Base-by-base conservation (phyloP, 768 basidiomycete genomes). In the Suillus fuscotomentosus region DNA sequence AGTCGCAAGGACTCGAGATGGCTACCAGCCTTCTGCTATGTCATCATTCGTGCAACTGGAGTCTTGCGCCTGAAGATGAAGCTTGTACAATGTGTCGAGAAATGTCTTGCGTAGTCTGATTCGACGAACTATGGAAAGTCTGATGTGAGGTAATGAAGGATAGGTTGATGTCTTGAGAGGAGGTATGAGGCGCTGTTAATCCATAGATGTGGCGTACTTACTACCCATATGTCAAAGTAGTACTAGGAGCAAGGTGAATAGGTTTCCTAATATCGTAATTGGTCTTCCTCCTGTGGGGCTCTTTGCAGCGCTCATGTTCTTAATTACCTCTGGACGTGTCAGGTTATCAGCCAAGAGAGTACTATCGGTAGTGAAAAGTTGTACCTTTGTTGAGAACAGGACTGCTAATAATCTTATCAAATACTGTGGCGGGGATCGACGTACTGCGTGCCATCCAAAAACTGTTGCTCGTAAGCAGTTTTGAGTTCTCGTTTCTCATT, bases 41-140 rank as follows among this genome's bases (percentile, higher is more conserved):
- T 83, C 92, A 97, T 95, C 78, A 97, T 85, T 71, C 93, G 89
- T 31, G 83, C 88, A 4, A 97, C 85, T 1, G 95, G 94, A 2
- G 96, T 85, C 65, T 83, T 87, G 57, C 94, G 84, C 66, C 85
- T 83, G 76, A 95, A 95, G 63, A 95, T 89, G 72, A 97, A 89
- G 0, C 95, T 95, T 9, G 88, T 91, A n/a, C 89, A 85, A 70
- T 95, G 93, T 1, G 88, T 94, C 20, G 94, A 92, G 72, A 98
- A 96, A 74, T 96, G 89, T 54, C 81, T 82, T 42, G 95, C 94
- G 74, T 91, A 97, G 43, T 94, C 90, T 0, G 89, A 90, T 71
- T 92, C 87, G 5, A 89, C 88, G 75, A 97, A 96, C 67, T 90
- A 90, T 69, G 91, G 88, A 47, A 97, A 97, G 68, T 95, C 92